phyloP scores from a whole-genome alignment of 1,284 basidiomycete species.

The Naganishia sp. region DNA sequence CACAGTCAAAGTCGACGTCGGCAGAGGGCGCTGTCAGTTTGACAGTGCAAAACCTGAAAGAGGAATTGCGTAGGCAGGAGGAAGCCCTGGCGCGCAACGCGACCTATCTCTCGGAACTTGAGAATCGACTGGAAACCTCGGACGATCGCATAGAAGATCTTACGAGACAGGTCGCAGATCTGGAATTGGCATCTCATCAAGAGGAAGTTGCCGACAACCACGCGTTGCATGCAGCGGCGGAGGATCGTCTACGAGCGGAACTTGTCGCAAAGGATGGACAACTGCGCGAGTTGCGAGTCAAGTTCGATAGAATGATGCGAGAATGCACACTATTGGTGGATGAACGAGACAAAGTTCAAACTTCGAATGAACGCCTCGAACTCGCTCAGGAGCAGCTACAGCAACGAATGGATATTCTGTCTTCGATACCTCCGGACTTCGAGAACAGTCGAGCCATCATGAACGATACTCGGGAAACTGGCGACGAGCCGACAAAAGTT shows the following conservation, averaged over 20 bases:
- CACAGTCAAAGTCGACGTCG: not conserved
- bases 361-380: not conserved
- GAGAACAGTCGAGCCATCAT: not conserved
- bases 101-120: slow-evolving; percentile 84
- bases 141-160: slow-evolving; percentile 74
- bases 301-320: slow-evolving; percentile 56
- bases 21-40: not conserved
- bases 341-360: slow-evolving; percentile 3
- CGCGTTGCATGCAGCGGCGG: slow-evolving; percentile 60
- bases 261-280: slow-evolving; percentile 65
- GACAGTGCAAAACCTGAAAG: slow-evolving; percentile 68
- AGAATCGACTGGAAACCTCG: slow-evolving; percentile 73
- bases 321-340: not conserved
- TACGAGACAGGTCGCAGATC: slow-evolving; percentile 67
- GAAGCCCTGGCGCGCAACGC: slow-evolving; percentile 71
- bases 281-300: slow-evolving; percentile 64
- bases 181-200: slow-evolving; percentile 75
- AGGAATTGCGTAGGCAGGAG: slow-evolving; percentile 75
- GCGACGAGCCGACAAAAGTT: not conserved
- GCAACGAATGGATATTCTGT: no score
- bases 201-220: slow-evolving; percentile 58
- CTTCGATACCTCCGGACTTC: no score
- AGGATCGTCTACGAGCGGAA: slow-evolving; percentile 73
- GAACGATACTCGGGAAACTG: not conserved
- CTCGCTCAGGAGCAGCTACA: no score